Evolutionary conservation across 805 yeast species (phyloP).

Genomic region (Millerozyma miso): DNA sequence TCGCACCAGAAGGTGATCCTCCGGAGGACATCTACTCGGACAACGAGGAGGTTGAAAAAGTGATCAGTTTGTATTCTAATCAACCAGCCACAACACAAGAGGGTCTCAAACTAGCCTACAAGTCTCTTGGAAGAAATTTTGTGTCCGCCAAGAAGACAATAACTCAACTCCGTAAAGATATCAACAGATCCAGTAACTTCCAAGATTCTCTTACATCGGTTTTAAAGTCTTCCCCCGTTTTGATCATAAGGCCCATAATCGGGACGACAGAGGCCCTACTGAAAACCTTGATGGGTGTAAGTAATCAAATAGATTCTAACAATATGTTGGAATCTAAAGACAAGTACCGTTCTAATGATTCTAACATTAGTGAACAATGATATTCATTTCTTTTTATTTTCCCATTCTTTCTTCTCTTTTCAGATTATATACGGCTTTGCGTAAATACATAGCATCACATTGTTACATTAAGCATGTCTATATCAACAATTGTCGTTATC

Average conservation of each 20-base stretch:
- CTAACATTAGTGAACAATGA: not conserved
- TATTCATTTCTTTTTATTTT: too few relatives aligned
- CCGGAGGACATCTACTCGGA: conserved; percentile 16
- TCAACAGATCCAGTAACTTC: conserved; percentile 61
- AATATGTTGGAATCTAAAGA: conserved; percentile 57
- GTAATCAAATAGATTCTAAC: conserved; percentile 72
- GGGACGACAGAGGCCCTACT: conserved; percentile 92
- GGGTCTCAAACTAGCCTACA: conserved; percentile 74
- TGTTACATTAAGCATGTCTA: not conserved
- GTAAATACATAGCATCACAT: not conserved
- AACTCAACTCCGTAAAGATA: conserved; percentile 53
- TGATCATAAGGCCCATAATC: conserved; percentile 76
- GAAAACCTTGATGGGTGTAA: conserved; percentile 75
- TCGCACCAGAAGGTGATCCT: conserved; percentile 13
- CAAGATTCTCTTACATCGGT: conserved; percentile 65
- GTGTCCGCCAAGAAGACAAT: conserved; percentile 62
- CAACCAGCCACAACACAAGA: conserved; percentile 71
- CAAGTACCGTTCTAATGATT: conserved; percentile 46
- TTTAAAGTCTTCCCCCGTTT: conserved; percentile 74
- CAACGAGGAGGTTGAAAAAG: conserved; percentile 19
- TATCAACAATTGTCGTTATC: not conserved
- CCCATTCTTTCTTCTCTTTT: too few relatives aligned
- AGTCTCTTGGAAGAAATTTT: conserved; percentile 65
- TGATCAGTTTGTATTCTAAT: conserved; percentile 72
- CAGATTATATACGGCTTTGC: not conserved